Conservation (phyloP, 1,284 basidiomycete genomes). For the Ceratobasidium theobromae region DNA sequence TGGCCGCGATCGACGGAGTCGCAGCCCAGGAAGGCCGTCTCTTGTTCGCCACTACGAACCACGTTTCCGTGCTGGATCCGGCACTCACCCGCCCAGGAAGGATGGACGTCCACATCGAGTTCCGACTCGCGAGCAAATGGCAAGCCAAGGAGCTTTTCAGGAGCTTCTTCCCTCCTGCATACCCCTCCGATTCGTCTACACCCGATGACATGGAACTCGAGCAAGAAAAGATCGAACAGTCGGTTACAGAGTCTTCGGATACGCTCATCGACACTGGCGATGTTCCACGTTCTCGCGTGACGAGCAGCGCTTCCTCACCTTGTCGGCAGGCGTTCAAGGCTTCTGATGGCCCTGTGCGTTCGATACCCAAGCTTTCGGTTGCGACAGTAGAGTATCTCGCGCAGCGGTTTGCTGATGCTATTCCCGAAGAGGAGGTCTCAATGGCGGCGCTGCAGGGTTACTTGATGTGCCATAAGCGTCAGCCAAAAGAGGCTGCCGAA, state of each 20-base stretch:
- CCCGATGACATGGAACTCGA: constrained; percentile 37
- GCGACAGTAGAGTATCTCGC: constrained; percentile 52
- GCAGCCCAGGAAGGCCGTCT: constrained; percentile 74
- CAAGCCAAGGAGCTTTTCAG: constrained; percentile 65
- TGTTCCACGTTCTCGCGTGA: constrained; percentile 12
- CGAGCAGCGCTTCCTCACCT: neutral
- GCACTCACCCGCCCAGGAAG: constrained; percentile 76
- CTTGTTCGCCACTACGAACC: constrained; percentile 76
- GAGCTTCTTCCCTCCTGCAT: constrained; percentile 56
- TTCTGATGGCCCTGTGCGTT: constrained; percentile 34
- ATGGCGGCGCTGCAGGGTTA: constrained; percentile 76
- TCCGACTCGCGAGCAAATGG: constrained; percentile 64
- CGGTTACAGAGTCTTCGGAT: neutral
- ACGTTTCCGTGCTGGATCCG: constrained; percentile 63
- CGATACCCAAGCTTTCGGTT: constrained; percentile 44
- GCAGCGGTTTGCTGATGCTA: constrained; percentile 53
- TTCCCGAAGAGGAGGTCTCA: constrained; percentile 67
- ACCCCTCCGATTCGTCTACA: neutral
- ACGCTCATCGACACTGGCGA: neutral
- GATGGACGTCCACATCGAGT: constrained; percentile 76
- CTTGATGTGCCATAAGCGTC: constrained; percentile 67
- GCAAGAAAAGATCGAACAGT: constrained; percentile 28
- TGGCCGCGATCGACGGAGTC: constrained; percentile 74
- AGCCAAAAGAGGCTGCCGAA: constrained; percentile 58
- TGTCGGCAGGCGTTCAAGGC: neutral